Conservation (phyloP, 805 yeast species). For the Sungouiozyma intestinalis region DNA sequence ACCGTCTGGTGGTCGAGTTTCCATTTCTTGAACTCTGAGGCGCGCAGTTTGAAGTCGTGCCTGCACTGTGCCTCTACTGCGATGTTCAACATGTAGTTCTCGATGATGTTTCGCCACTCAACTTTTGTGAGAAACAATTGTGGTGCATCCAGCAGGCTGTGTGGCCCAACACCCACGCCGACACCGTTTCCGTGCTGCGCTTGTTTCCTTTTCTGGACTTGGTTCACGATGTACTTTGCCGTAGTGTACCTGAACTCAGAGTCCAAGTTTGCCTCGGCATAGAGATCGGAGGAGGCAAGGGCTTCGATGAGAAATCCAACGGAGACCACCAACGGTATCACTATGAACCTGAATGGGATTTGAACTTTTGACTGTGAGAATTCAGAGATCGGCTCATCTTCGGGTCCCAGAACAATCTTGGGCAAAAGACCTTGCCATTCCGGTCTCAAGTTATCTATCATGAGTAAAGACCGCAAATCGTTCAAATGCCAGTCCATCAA, state of each 20-base stretch:
- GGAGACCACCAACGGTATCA: conserved; percentile 40
- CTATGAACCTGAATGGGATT: conserved; percentile 32
- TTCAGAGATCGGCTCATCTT: neutral
- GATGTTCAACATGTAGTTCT: conserved; percentile 47
- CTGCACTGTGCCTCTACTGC: conserved; percentile 61
- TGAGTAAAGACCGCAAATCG: conserved; percentile 50
- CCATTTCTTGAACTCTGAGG: conserved; percentile 34
- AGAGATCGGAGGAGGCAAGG: conserved; percentile 45
- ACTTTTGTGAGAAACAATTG: conserved; percentile 28
- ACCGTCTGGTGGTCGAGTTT: conserved; percentile 14
- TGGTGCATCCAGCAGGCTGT: neutral
- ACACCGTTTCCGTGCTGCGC: conserved; percentile 9
- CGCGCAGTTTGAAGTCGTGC: conserved; percentile 41
- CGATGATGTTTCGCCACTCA: conserved; percentile 63
- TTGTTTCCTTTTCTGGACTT: conserved; percentile 41
- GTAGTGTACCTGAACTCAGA: conserved; percentile 39
- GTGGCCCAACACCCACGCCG: conserved; percentile 9
- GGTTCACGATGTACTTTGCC: conserved; percentile 44
- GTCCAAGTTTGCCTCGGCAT: conserved; percentile 47
- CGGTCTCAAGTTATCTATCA: conserved; percentile 36
- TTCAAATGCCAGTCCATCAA: conserved; percentile 57
- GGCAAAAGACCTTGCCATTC: conserved; percentile 46
- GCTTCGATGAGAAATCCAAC: conserved; percentile 37
- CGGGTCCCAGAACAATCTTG: conserved; percentile 13
- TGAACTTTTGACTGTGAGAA: conserved; percentile 1